Conservation (phyloP, 192 early-diverging fungal species). For the Coemansia sp. region DNA sequence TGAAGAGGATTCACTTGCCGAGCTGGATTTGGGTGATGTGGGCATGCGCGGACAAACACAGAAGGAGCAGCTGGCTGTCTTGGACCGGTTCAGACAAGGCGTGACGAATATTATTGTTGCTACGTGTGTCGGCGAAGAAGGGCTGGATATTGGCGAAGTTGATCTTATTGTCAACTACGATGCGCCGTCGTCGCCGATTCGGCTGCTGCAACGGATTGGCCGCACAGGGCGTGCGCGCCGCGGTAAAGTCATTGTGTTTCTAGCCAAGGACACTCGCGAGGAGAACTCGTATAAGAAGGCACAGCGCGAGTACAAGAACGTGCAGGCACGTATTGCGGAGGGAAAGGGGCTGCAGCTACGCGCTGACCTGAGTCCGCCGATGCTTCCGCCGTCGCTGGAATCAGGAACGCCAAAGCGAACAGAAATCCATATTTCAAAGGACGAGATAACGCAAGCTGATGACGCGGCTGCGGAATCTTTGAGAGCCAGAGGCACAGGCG, state of each 20-base stretch:
- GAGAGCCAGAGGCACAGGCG: background rate
- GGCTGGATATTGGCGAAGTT: conserved; percentile 93
- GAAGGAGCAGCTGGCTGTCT: conserved; percentile 78
- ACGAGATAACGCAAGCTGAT: conserved; percentile 15
- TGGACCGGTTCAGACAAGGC: conserved; percentile 73
- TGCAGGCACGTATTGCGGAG: conserved; percentile 43
- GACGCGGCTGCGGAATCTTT: background rate
- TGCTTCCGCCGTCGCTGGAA: conserved; percentile 41
- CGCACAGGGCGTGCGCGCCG: conserved; percentile 52
- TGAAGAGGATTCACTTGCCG: conserved; percentile 17
- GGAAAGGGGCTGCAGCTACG: conserved; percentile 38
- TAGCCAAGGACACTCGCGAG: conserved; percentile 51
- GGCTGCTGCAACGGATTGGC: conserved; percentile 53
- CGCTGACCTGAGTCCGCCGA: conserved; percentile 46
- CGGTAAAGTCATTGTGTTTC: conserved; percentile 49
- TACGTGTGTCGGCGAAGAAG: conserved; percentile 93
- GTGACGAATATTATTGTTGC: conserved; percentile 83
- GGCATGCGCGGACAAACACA: conserved; percentile 76
- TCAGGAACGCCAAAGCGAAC: conserved; percentile 21
- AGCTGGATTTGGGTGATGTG: conserved; percentile 15
- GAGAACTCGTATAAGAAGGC: conserved; percentile 53
- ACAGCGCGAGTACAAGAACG: conserved; percentile 51
- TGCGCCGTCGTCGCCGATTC: conserved; percentile 50
- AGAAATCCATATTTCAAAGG: conserved; percentile 33
- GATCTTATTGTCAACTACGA: conserved; percentile 93